Evolutionary conservation across 2,329 filamentous ascomycete genomes (phyloP).

Genomic region (Stagonosporopsis tanaceti): DNA sequence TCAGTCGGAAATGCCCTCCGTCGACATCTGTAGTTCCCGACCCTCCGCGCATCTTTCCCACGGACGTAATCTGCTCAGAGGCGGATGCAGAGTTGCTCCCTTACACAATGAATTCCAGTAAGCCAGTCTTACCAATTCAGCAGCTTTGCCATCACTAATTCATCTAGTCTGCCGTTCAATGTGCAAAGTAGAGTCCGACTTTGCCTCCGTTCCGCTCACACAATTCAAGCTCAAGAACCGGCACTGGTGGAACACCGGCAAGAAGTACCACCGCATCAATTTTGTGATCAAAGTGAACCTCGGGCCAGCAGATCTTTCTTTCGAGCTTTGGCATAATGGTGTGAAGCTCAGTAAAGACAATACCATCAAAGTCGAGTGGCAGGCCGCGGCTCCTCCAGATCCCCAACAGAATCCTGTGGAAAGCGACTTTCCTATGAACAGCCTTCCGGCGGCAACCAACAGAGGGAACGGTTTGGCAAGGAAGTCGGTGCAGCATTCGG

Average conservation of each 20-base stretch:
- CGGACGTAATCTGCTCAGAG: slow-evolving; percentile 28
- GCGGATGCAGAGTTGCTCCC: slow-evolving; percentile 19
- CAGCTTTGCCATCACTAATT: neutral
- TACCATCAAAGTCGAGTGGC: slow-evolving; percentile 49
- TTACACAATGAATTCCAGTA: slow-evolving; percentile 8
- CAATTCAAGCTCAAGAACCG: slow-evolving; percentile 29
- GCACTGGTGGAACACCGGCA: slow-evolving; percentile 30
- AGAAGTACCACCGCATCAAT: slow-evolving; percentile 41
- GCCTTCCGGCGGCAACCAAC: slow-evolving; percentile 5
- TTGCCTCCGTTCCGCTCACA: slow-evolving; percentile 7
- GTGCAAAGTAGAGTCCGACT: slow-evolving; percentile 42
- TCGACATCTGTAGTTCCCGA: slow-evolving; percentile 23
- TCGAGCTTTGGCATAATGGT: slow-evolving; percentile 51
- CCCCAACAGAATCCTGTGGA: slow-evolving; percentile 1
- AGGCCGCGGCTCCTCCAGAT: slow-evolving; percentile 26
- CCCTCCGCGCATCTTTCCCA: slow-evolving; percentile 31
- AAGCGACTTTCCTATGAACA: slow-evolving; percentile 12
- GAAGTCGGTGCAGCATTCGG: slow-evolving; percentile 10
- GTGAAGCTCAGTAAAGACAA: slow-evolving; percentile 46
- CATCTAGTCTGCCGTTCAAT: slow-evolving; percentile 40
- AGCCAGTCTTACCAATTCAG: neutral
- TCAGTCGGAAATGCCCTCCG: slow-evolving; percentile 34
- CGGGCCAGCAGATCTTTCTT: slow-evolving; percentile 50
- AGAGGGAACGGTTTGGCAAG: neutral
- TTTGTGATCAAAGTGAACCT: slow-evolving; percentile 50